Evolutionary conservation across 164 flowering plant genomes (phyloP).

Genomic region (Warburgia ugandensis): DNA sequence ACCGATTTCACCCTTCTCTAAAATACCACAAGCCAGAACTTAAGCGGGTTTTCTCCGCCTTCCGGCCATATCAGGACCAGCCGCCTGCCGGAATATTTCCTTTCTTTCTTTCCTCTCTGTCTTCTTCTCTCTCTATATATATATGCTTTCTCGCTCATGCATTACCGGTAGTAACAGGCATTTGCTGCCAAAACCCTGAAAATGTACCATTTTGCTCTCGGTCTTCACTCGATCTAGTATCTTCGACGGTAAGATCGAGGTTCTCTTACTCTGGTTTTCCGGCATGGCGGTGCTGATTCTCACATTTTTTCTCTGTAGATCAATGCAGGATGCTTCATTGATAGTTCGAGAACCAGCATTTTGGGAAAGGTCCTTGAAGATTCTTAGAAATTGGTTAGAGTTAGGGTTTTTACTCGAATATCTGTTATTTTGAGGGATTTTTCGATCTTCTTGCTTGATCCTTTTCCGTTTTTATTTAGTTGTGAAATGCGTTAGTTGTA

Average conservation of each 20-base stretch:
- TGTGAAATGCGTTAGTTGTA: no score
- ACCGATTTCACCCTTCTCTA: no score
- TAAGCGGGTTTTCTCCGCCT: background rate
- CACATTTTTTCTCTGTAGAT: conserved; percentile 1
- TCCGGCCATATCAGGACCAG: background rate
- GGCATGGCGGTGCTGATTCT: background rate
- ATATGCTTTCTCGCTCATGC: background rate
- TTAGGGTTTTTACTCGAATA: conserved; percentile 3
- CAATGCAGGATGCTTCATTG: conserved; percentile 1
- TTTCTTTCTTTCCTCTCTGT: background rate
- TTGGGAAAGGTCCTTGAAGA: background rate
- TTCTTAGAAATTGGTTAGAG: background rate
- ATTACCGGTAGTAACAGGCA: background rate
- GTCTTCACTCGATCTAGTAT: conserved; percentile 5
- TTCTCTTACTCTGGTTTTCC: background rate
- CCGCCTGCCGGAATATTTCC: background rate
- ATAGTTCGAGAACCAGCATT: conserved; percentile 1
- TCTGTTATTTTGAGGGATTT: no score
- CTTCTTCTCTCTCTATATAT: background rate
- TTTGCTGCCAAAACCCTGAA: conserved; percentile 4
- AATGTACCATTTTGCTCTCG: background rate
- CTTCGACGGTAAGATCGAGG: conserved; percentile 7
- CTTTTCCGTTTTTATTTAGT: background rate
- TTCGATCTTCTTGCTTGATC: no score
- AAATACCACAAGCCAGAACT: background rate